Base-by-base conservation (phyloP, 192 early-diverging fungal species). In the Obelidium mucronatum region DNA sequence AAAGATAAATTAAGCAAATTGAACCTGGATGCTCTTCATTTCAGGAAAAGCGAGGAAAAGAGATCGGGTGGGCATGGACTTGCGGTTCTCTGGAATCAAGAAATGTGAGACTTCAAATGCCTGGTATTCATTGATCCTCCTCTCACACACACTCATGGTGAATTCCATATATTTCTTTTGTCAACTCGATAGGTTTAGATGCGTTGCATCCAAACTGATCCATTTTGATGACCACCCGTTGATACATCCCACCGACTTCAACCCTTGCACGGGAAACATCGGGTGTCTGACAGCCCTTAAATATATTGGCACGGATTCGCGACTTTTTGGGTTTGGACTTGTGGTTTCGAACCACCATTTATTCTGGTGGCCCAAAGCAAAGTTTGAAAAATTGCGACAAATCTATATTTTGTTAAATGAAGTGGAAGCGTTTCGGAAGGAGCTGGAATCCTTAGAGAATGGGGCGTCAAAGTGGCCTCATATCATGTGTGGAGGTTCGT, bases 301-400 rank as follows among this genome's bases (percentile, higher is more conserved):
- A 35, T 65, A 40, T 1, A 24, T 1, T 13, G 58, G 33, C 58
- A 6, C 24, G 24, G 24, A 60, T 24, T 26, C 33, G 13, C 8
- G 13, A 24, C 26, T 33, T 19, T 6, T 13, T 13, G 13, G 13
- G 13, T 33, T 36, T 33, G 82, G 82, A 3, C 26, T 85, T 4
- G 30, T 82, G 13, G 55, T 85, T 22, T 59, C 76, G 2, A 85
- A 85, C 65, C 77, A 73, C 36, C 84, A 85, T 78, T 66, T 85
- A 48, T 83, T 76, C 44, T 85, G 84, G 84, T 51, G 81, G 39
- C 76, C 79, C 3, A 37, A 42, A 3, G 71, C 78, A 28, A 69
- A 76, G 39, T 84, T 74, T 30, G 79, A 80, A 67, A 42, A 65
- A 60, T 51, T 83, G 2, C 58, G 83, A 3, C 83, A 84, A 63